Percentiles rank a stretch among this genome's conserved stretches.
Evolutionary conservation across 371 early-diverging fungal genomes (phyloP).

Genomic region (Globomyces sp.): DNA sequence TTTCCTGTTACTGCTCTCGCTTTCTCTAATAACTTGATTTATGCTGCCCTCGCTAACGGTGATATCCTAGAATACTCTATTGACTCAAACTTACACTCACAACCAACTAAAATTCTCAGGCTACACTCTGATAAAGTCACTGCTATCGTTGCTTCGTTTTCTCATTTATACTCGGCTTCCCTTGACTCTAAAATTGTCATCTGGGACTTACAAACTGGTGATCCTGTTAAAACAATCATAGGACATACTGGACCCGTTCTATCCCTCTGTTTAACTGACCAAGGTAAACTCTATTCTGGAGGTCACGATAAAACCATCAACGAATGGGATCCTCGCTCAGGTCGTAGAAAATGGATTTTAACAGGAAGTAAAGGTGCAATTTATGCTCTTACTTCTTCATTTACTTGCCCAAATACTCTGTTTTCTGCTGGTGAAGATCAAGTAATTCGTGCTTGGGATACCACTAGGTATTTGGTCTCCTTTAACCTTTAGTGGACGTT

Average conservation of each 20-base stretch:
- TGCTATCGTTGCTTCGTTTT: background rate
- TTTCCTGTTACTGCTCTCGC: no score
- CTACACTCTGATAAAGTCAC: slow-evolving; percentile 7
- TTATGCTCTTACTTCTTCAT: slow-evolving; percentile 60
- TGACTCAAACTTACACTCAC: no score
- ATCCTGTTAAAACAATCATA: background rate
- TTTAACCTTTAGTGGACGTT: slow-evolving; percentile 47
- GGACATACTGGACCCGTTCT: slow-evolving; percentile 11
- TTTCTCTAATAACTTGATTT: no score
- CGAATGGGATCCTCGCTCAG: slow-evolving; percentile 38
- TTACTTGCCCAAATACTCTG: slow-evolving; percentile 52
- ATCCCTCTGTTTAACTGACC: slow-evolving; percentile 7
- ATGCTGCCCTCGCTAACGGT: no score
- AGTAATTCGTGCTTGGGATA: slow-evolving; percentile 82
- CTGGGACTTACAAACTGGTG: background rate
- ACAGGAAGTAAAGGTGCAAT: slow-evolving; percentile 79
- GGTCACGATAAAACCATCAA: slow-evolving; percentile 37
- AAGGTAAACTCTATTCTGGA: slow-evolving; percentile 27
- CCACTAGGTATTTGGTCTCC: slow-evolving; percentile 28
- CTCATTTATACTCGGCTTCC: background rate
- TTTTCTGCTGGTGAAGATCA: slow-evolving; percentile 83
- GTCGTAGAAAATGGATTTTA: slow-evolving; percentile 46
- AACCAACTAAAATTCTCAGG: background rate
- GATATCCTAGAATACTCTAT: no score
- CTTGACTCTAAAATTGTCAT: background rate